Evolutionary conservation across 225 moss, liverwort and hornwort species (phyloP).

Genomic region (Antitrichia curtipendula): DNA sequence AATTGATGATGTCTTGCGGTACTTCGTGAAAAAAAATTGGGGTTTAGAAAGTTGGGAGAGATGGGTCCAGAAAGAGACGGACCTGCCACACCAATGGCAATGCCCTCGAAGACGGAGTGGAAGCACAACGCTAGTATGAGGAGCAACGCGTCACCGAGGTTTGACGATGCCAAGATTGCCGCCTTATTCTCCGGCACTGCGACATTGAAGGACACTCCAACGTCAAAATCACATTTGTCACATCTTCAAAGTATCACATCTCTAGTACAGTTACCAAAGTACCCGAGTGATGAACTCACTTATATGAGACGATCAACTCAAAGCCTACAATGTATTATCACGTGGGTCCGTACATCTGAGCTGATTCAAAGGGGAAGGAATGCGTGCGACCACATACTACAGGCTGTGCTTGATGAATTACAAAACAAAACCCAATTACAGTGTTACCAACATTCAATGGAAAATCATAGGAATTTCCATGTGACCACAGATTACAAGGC

Average conservation of each 20-base stretch:
- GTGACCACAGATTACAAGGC: neutral
- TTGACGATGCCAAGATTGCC: constrained; percentile 22
- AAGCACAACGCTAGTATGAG: constrained; percentile 76
- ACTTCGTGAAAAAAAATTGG: neutral
- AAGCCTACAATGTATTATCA: neutral
- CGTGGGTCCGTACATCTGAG: neutral
- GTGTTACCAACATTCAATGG: neutral
- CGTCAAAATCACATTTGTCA: neutral
- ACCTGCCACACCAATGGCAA: constrained; percentile 81
- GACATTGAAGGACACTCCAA: neutral
- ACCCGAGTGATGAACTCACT: neutral
- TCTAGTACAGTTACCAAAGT: neutral
- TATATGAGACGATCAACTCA: neutral
- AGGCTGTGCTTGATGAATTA: neutral
- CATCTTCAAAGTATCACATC: neutral
- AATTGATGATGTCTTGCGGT: neutral
- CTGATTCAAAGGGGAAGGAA: neutral
- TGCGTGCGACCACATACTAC: neutral
- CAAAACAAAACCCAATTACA: neutral
- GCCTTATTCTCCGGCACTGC: constrained; percentile 21
- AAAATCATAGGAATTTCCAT: no score
- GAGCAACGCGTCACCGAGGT: constrained; percentile 52
- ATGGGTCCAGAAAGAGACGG: neutral
- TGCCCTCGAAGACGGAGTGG: constrained; percentile 89
- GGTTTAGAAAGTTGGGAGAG: neutral